Conservation (phyloP, 83 land plant genomes). For the Thuja plicata region DNA sequence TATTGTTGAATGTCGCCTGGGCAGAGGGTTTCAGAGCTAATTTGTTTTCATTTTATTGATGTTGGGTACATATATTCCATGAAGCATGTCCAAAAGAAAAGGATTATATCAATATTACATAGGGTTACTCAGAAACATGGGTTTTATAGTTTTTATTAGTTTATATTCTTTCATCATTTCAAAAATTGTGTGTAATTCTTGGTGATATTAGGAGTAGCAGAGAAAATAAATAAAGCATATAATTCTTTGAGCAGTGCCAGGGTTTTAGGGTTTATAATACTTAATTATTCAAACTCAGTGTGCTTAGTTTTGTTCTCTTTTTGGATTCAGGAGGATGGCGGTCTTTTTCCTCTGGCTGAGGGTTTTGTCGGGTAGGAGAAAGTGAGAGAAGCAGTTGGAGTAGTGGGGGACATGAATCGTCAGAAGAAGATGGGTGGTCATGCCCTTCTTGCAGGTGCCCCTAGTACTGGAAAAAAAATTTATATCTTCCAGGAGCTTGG, state of each 20-base stretch:
- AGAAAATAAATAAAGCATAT: no score
- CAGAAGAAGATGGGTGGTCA: conserved; percentile 96
- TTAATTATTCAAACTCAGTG: not conserved
- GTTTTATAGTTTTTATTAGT: no score
- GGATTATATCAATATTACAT: no score
- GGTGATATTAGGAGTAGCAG: no score
- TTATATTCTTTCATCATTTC: no score
- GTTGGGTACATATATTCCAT: no score
- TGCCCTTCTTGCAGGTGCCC: conserved; percentile 94
- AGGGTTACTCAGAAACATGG: no score
- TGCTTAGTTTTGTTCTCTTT: not conserved
- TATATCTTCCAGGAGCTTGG: conserved; percentile 93
- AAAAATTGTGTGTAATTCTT: no score
- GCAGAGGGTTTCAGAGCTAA: not conserved
- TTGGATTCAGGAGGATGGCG: conserved; percentile 63
- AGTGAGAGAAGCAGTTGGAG: conserved; percentile 90
- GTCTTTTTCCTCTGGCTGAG: conserved; percentile 68
- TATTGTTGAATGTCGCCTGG: not conserved
- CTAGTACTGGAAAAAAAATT: conserved; percentile 96
- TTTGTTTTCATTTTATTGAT: no score
- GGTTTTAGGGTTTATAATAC: conserved; percentile 19
- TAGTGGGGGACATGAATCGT: conserved; percentile 94
- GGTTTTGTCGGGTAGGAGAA: conserved; percentile 90
- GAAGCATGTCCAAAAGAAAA: no score
- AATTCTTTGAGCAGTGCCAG: not conserved